Base-by-base conservation (phyloP, 768 basidiomycete species). In the Coprinopsis marcescibilis region DNA sequence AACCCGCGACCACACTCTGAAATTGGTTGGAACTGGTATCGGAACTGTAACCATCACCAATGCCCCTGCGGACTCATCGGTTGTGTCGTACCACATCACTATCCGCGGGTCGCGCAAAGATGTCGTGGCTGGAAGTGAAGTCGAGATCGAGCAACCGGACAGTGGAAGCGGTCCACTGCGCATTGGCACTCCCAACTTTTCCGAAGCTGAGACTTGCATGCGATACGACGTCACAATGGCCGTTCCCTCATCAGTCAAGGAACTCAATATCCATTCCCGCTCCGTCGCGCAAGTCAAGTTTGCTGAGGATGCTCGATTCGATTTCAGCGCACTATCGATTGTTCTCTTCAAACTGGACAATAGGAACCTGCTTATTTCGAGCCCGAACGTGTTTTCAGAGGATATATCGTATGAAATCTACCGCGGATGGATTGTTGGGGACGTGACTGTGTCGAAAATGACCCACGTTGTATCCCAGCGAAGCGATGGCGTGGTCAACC, bases 351-450 rank as follows among this genome's bases (percentile, higher is more conserved):
- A 57, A 11, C 48, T 57, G 46, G 58, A 62, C 53, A 38, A 47
- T 19, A 56, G 60, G 35, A 79, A 74, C 61, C 64, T 82, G 60
- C 68, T 81, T 37, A 61, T 77, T 14, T 69, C 76, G 3, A 61
- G 63, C 50, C 55, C 64, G 24, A 62, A 65, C 46, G 52, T 82
- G 39, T 67, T 41, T 19, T 66, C 76, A 4, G 59, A 68, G 27
- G 51, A 62, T 12, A 52, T 73, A 49, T 49, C 57, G n/a, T 60
- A 79, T 24, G 75, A 78, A 54, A 62, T 77, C 3, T 70, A 60
- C 53, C 63, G 72, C 33, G 81, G 79, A 19, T 82, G 76, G 73
- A 71, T 82, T 40, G 77, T 78, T n/a, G 80, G 81, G 20, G 76
- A 77, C 43, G 70, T 71, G 33, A 60, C 73, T n/a, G 61, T 77